Base-by-base conservation (phyloP, 2,329 filamentous ascomycete species). In the Scedosporium apiospermum region DNA sequence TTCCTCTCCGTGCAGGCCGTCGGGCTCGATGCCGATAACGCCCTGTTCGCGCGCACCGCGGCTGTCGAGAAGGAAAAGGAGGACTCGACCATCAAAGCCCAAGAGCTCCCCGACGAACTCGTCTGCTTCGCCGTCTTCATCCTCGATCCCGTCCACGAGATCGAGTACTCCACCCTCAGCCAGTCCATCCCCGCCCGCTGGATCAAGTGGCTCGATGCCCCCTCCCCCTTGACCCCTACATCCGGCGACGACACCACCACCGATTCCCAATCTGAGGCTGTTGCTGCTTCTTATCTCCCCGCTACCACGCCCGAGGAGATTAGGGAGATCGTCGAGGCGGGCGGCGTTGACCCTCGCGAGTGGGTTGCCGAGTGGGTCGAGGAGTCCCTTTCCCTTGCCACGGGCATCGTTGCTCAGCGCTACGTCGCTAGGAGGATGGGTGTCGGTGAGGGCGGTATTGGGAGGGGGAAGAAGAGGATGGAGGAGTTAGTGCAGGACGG, bases 351-450 rank as follows among this genome's bases (percentile, higher is more conserved):
- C 71, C 95, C 95, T 0, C 83, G 95, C 63, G 95, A 99, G 74
- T 99, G 95, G 95, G 90, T 96, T 44, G 89, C 93, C 3, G 95
- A 98, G 75, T 99, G 95, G 95, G 83, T 99, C 57, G 93, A 98
- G 77, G 93, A 98, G 77, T 78, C 87, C 0, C 80, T 99, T 38
- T 86, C 81, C 49, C 78, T 98, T 58, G 84, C 87, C 3, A 84
- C 96, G 0, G 93, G 95, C 18, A 80, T 96, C 6, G 88, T 98
- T 3, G 95, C 95, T 2, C 95, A 99, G 81, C 82, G 93, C 66
- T 99, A 99, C 72, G 95, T 99, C 21, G 93, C 95, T 4, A 85
- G 90, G 65, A 82, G 95, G 63, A 99, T 99, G 95, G 93, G 95
- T 12, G 93, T 99, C 9, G 93, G 93, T 12, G 91, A 96, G 74